Evolutionary conservation across 139 green algal species (phyloP).

Genomic region (Spirogloea muscicola): DNA sequence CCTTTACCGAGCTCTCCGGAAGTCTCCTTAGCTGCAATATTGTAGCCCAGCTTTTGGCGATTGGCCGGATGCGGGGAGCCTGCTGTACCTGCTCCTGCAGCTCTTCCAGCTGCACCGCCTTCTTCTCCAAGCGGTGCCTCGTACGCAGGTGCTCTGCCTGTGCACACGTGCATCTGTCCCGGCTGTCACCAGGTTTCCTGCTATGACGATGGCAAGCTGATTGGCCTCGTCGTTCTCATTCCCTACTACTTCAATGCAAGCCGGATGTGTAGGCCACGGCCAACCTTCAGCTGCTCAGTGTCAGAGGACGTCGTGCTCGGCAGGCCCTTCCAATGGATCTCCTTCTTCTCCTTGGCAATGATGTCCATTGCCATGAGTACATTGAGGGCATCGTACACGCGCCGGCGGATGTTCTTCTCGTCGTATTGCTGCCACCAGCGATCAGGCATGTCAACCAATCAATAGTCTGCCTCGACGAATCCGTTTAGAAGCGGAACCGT

Average conservation of each 20-base stretch:
- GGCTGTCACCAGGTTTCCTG: background rate
- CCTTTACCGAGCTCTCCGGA: too few relatives aligned
- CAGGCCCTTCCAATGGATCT: slow-evolving; percentile 74
- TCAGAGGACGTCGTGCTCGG: slow-evolving; percentile 36
- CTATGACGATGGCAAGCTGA: too few relatives aligned
- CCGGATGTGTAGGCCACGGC: too few relatives aligned
- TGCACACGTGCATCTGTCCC: background rate
- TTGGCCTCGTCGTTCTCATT: too few relatives aligned
- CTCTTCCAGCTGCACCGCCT: slow-evolving; percentile 15
- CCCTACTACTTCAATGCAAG: too few relatives aligned
- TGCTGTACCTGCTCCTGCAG: slow-evolving; percentile 24
- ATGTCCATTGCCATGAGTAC: slow-evolving; percentile 93
- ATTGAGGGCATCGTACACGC: slow-evolving; percentile 98
- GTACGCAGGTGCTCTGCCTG: background rate
- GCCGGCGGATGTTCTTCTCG: slow-evolving; percentile 89
- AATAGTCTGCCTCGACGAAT: too few relatives aligned
- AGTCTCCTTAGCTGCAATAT: too few relatives aligned
- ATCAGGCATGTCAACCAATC: too few relatives aligned
- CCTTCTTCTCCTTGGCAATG: slow-evolving; percentile 90
- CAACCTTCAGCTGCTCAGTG: too few relatives aligned
- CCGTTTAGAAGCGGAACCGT: too few relatives aligned
- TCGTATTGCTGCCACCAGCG: slow-evolving; percentile 57
- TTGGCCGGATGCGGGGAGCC: too few relatives aligned
- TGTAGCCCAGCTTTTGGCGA: too few relatives aligned
- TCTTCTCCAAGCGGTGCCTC: slow-evolving; percentile 25